Percentiles rank a stretch among this genome's conserved stretches.
Conservation (phyloP, 2,329 filamentous ascomycete species). For the Coleophoma eucalyptorum region DNA sequence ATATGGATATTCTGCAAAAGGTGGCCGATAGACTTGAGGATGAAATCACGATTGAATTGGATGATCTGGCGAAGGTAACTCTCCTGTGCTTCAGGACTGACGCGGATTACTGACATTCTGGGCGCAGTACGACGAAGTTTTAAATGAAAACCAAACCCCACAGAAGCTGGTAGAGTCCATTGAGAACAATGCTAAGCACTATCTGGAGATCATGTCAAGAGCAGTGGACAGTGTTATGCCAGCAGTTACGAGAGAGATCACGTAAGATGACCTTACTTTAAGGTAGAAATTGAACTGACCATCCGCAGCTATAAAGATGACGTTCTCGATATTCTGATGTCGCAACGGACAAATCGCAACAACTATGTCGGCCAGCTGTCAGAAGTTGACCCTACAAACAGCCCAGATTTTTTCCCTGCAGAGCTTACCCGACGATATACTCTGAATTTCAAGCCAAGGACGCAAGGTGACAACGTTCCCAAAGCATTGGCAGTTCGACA, state of each 20-base stretch:
- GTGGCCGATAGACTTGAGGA: slow-evolving; percentile 75
- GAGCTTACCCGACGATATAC: slow-evolving; percentile 93
- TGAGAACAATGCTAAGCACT: slow-evolving; percentile 89
- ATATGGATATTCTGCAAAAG: slow-evolving; percentile 82
- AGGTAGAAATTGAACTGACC: slow-evolving; percentile 18
- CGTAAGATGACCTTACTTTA: slow-evolving; percentile 41
- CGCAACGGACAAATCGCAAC: slow-evolving; percentile 83
- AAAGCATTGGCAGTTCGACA: slow-evolving; percentile 85
- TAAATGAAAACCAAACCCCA: slow-evolving; percentile 50
- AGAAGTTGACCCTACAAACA: slow-evolving; percentile 61
- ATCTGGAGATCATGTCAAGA: slow-evolving; percentile 85
- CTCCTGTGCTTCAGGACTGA: no score
- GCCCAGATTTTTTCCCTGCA: slow-evolving; percentile 80
- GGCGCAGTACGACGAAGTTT: slow-evolving; percentile 64
- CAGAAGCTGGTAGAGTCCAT: slow-evolving; percentile 78
- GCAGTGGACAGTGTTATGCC: slow-evolving; percentile 89
- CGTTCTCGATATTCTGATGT: slow-evolving; percentile 94
- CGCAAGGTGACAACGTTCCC: slow-evolving; percentile 59
- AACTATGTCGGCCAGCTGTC: slow-evolving; percentile 67
- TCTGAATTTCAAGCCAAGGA: slow-evolving; percentile 89
- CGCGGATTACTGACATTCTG: no score
- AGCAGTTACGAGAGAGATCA: slow-evolving; percentile 70
- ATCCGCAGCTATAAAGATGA: slow-evolving; percentile 85
- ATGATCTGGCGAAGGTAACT: slow-evolving; percentile 72
- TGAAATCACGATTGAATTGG: slow-evolving; percentile 82